A percentile compares a stretch with the other conserved stretches of the same genome.
Evolutionary conservation across 306 rosid genomes (phyloP).

Genomic region (Mucuna pruriens): DNA sequence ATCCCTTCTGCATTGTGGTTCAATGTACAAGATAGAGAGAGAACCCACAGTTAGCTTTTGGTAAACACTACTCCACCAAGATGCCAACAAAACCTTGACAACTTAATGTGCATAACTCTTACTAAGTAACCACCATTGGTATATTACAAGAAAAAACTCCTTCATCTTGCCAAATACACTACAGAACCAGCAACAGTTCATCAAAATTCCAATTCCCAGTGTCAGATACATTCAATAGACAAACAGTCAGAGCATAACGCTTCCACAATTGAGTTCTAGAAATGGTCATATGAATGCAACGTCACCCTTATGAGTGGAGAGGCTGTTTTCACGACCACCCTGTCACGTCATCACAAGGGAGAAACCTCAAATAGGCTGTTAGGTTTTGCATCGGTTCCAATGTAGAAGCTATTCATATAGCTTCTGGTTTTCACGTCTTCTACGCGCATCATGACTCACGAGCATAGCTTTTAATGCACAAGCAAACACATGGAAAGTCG

Average conservation of each 20-base stretch:
- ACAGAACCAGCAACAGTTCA: neutral
- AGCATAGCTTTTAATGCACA: neutral
- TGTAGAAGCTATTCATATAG: neutral
- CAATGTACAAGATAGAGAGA: neutral
- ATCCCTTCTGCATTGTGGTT: neutral
- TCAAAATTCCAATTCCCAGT: neutral
- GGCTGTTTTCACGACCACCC: neutral
- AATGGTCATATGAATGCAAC: neutral
- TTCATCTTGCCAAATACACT: neutral
- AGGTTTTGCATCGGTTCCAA: neutral
- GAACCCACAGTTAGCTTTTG: neutral
- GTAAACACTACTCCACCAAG: neutral
- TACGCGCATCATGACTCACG: neutral
- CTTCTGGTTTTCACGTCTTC: neutral
- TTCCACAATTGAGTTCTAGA: neutral
- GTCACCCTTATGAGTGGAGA: neutral
- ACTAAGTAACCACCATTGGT: neutral
- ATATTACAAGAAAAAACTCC: neutral
- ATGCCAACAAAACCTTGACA: neutral
- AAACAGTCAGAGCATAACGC: neutral
- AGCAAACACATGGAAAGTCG: neutral
- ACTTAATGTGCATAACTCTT: neutral
- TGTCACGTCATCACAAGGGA: neutral
- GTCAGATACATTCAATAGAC: neutral
- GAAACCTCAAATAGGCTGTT: neutral